A percentile compares a stretch with the other conserved stretches of the same genome.
Evolutionary conservation across 495 filamentous ascomycete genomes (phyloP).

Genomic region (Chaetomidium leptoderma): DNA sequence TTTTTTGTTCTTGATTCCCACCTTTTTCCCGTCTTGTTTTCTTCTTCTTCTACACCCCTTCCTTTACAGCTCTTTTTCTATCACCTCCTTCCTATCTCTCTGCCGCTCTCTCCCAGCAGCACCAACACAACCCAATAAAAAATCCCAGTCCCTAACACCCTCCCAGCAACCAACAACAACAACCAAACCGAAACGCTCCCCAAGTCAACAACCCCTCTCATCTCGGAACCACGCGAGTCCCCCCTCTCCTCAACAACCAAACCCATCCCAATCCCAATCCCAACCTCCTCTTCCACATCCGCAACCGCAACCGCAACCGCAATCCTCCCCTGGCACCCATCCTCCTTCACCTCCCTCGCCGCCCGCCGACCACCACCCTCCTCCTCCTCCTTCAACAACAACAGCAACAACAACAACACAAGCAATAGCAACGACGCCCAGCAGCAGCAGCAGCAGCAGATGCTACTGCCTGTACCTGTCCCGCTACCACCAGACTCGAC

Average conservation of each 20-base stretch:
- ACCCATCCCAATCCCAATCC: not conserved
- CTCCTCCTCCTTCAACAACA: not conserved
- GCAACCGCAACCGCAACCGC: not conserved
- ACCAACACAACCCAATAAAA: not conserved
- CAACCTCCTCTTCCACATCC: not conserved
- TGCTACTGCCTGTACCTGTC: too few relatives aligned
- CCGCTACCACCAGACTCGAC: slow-evolving; percentile 8
- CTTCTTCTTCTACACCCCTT: too few relatives aligned
- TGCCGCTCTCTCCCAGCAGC: not conserved
- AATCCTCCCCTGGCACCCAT: slow-evolving; percentile 14
- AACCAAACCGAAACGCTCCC: not conserved
- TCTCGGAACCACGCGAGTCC: not conserved
- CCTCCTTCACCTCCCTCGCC: too few relatives aligned
- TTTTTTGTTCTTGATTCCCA: not conserved
- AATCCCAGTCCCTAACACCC: not conserved
- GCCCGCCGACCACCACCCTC: too few relatives aligned
- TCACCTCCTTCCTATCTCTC: not conserved
- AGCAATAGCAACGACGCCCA: too few relatives aligned
- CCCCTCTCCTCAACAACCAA: not conserved
- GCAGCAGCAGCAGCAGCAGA: too few relatives aligned
- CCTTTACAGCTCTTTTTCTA: not conserved
- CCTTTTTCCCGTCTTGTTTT: not conserved
- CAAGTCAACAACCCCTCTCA: not conserved
- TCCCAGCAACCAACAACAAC: not conserved
- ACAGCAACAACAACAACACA: not conserved